Evolutionary conservation across 257 asterid genomes (phyloP), one percentile per base, ranked within the genome.

Genomic region (Gentiana macrophylla): DNA sequence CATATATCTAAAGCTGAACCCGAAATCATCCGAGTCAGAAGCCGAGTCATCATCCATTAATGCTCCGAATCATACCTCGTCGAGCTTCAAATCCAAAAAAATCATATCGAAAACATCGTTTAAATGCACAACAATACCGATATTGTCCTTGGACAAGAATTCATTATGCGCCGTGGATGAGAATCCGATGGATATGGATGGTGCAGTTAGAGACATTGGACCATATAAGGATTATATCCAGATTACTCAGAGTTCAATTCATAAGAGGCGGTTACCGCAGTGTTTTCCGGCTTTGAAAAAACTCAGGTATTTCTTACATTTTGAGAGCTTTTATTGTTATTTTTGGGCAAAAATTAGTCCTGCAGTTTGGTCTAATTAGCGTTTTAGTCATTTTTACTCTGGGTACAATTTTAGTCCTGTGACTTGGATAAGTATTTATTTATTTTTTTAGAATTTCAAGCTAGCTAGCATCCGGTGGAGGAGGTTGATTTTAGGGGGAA

Each of bases 201-300:
- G 71, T 58, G 70, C 57, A 54, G 55, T 79, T 37, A 67, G 87
- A 72, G 94, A 91, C 50, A 61, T 82, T 36, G 98, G 96, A 61
- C 79, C 96, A 0, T 87, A 91, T 72, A 87, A 82, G 71, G 74
- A 82, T 65, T 87, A 79, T 71, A 70, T 82, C 52, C 89, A 84
- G 57, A 69, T 86, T 62, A 82, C 96, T 32, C 66, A 68, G 69
- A 67, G 63, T 66, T 77, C 95, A 44, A 12, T 84, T 57, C 83
- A 91, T 51, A 62, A 73, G 6, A 74, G 58, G 71, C 78, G 74
- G 47, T 69, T 84, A 60, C 68, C 92, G 55, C 83, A 84, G 65
- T 84, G 89, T 64, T 74, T 74, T 35, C 87, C 85, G 24, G 84
- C 72, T 46, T 76, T 87, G 95, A 67, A 79, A 66, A 79, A 79